Evolutionary conservation across 75 land plant genomes (phyloP).

Genomic region (Pinus albicaulis): DNA sequence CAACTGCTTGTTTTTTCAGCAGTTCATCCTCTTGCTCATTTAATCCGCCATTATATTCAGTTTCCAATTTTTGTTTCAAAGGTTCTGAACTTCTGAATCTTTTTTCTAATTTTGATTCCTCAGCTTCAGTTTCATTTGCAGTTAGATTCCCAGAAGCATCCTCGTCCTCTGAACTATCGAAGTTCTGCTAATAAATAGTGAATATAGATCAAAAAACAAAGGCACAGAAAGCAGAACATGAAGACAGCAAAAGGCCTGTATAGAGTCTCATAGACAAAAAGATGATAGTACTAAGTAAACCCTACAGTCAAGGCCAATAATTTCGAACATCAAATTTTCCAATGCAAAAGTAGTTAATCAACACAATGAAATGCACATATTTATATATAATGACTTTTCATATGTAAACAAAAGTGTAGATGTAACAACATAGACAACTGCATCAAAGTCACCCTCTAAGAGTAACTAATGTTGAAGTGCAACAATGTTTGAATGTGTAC

Average conservation of each 20-base stretch:
- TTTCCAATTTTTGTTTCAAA: not conserved
- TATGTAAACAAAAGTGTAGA: not conserved
- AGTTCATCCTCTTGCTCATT: not conserved
- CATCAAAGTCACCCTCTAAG: not conserved
- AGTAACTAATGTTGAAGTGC: not conserved
- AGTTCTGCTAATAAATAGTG: conserved; percentile 17
- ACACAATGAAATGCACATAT: not conserved
- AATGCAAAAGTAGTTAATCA: not conserved
- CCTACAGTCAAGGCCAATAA: not conserved
- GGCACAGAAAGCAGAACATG: not conserved
- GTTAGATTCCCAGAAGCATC: conserved; percentile 8
- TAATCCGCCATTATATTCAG: not conserved
- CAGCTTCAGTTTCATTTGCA: conserved; percentile 13
- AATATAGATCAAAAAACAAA: not conserved
- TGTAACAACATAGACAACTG: not conserved
- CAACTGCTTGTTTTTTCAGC: not conserved
- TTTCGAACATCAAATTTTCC: not conserved
- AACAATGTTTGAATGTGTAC: not conserved
- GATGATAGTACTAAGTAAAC: not conserved
- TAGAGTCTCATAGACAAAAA: not conserved
- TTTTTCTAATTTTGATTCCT: conserved; percentile 2
- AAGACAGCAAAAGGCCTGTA: not conserved
- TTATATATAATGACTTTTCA: not conserved
- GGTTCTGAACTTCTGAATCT: not conserved
- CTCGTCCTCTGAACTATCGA: conserved; percentile 24